Evolutionary conservation across 1,284 basidiomycete genomes (phyloP).

Genomic region (Bothia castanella): DNA sequence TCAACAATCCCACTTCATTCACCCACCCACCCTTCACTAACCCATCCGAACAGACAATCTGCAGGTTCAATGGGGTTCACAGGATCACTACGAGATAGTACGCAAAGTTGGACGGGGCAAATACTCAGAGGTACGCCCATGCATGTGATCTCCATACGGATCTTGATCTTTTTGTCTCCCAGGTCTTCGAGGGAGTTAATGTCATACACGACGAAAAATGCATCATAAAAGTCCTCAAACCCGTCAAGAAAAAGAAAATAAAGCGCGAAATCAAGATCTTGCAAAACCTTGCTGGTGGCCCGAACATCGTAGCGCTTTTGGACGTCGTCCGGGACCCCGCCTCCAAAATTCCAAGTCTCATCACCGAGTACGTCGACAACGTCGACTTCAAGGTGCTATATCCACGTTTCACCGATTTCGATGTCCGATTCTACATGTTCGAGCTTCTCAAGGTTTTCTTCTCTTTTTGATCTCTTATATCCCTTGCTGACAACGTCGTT

Average conservation of each 20-base stretch:
- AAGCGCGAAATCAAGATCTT: conserved; percentile 99
- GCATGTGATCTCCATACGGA: conserved; percentile 10
- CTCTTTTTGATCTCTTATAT: conserved; percentile 7
- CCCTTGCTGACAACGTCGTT: conserved; percentile 7
- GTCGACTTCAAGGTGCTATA: conserved; percentile 98
- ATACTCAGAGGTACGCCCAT: conserved; percentile 77
- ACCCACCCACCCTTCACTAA: conserved; percentile 23
- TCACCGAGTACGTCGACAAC: conserved; percentile 99
- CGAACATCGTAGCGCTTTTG: conserved; percentile 84
- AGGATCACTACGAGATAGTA: conserved; percentile 98
- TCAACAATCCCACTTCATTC: conserved; percentile 13
- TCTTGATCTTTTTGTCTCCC: conserved; percentile 15
- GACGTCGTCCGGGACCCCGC: conserved; percentile 94
- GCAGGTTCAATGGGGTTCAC: conserved; percentile 91
- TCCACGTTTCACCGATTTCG: conserved; percentile 90
- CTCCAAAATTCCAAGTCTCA: conserved; percentile 95
- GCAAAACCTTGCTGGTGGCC: conserved; percentile 94
- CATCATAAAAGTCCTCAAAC: conserved; percentile 98
- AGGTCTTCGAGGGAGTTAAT: conserved; percentile 98
- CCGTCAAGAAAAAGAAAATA: conserved; percentile 99
- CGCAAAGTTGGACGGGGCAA: conserved; percentile 96
- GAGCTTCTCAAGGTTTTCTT: conserved; percentile 84
- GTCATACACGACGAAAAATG: conserved; percentile 92
- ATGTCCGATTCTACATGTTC: conserved; percentile 95
- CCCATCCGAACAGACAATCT: conserved; percentile 64